phyloP scores from a whole-genome alignment of 2,329 filamentous ascomycete species.

The Thyridium curvatum region DNA sequence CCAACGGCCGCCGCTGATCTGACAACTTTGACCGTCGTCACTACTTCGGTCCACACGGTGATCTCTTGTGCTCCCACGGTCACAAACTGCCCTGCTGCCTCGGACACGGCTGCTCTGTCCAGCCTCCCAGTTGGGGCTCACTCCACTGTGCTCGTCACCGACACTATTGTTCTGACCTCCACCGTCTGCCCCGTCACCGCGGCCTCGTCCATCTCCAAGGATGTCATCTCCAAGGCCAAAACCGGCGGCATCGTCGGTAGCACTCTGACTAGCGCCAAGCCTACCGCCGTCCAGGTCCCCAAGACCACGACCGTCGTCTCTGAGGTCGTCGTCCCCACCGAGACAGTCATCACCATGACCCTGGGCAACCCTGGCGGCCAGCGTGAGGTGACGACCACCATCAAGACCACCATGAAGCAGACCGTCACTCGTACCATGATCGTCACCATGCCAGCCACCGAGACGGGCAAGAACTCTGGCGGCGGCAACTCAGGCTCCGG shows the following conservation, averaged over 20 bases:
- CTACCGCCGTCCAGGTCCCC: conserved; percentile 20
- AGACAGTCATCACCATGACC: conserved; percentile 15
- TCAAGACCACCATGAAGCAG: conserved; percentile 15
- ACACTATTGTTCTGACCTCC: conserved; percentile 28
- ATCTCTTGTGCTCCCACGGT: conserved; percentile 12
- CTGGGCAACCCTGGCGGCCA: conserved; percentile 10
- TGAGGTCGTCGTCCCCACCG: conserved; percentile 11
- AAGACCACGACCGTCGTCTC: conserved; percentile 17
- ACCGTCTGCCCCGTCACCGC: conserved; percentile 35
- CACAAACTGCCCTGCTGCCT: conserved; percentile 12
- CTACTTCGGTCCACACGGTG: conserved; percentile 30
- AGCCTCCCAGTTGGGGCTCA: conserved; percentile 20
- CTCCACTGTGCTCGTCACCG: conserved; percentile 27
- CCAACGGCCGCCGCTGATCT: not conserved
- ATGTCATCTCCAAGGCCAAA: conserved; percentile 21
- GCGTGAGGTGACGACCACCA: conserved; percentile 15
- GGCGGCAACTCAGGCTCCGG: not conserved
- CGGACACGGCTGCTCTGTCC: conserved; percentile 27
- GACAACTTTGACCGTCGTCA: conserved; percentile 30
- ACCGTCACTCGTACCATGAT: conserved; percentile 17
- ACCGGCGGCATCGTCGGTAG: conserved; percentile 25
- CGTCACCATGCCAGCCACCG: conserved; percentile 13
- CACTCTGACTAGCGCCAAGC: conserved; percentile 31
- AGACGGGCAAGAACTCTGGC: conserved; percentile 3
- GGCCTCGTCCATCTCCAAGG: conserved; percentile 28